Base-by-base conservation (phyloP, 805 yeast species). In the Scheffersomyces stipitis region DNA sequence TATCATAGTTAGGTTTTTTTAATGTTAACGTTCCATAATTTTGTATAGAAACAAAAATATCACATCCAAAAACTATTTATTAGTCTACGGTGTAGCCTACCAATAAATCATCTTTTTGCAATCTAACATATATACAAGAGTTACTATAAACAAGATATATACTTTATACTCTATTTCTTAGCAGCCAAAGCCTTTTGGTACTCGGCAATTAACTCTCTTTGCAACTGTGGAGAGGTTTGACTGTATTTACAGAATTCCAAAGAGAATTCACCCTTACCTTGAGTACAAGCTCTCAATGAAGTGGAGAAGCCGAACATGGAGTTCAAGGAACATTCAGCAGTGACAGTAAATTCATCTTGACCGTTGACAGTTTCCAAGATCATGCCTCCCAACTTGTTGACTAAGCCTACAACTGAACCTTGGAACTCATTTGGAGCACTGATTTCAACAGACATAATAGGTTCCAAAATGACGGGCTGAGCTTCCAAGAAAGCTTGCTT, bases 221-320 rank as follows among this genome's bases (percentile, higher is more conserved):
- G 99, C 48, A 91, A 73, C 49, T 88, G 96, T 26, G 91, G 87
- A 32, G 95, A 77, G 35, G 95, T 85, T 49, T 95, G 96, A 34
- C 91, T 80, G 62, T 91, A 93, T 56, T 88, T 86, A 59, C 86
- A 83, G 71, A 93, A 93, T 64, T 93, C 99, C 64, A 93, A 76
- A 2, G 96, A 79, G 64, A 93, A 93, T 69, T 95, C 98, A 56
- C 99, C 99, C 63, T 93, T 93, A 68, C 99, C 99, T 68, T 93
- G 99, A 12, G 99, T 91, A 42, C 86, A 81, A 15, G 99, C 98
- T 74, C 99, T 84, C 58, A 93, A 75, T 17, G 87, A 80, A 6
- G 98, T 86, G 5, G 98, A 96, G 59, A 93, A 87, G 26, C 99
- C 99, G 63, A 93, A 93, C 88, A 93, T 80, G 44, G 86, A 79